Evolutionary conservation across 2,329 filamentous ascomycete species (phyloP).

Genomic region (Neofusicoccum laricinum): DNA sequence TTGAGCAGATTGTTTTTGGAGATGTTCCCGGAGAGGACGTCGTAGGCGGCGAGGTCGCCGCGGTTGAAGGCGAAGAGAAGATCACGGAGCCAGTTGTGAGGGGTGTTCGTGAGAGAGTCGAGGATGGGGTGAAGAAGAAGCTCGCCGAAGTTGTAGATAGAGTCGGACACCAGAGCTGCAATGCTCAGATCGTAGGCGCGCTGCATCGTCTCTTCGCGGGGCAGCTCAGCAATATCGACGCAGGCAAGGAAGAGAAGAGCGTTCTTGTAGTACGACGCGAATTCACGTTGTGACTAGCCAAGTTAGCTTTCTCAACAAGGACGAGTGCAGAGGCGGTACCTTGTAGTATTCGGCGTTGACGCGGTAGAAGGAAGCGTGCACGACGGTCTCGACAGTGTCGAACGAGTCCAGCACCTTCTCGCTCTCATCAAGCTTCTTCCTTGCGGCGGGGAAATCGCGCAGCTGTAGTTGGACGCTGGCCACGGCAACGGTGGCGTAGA

Average conservation of each 20-base stretch:
- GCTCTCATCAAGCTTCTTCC: slow-evolving; percentile 81
- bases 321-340: slow-evolving; percentile 34
- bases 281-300: slow-evolving; percentile 73
- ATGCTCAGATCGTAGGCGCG: slow-evolving; percentile 92
- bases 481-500: slow-evolving; percentile 88
- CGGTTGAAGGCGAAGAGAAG: slow-evolving; percentile 98
- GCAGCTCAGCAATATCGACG: slow-evolving; percentile 76
- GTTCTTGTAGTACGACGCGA: slow-evolving; percentile 95
- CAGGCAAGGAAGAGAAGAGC: slow-evolving; percentile 97
- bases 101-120: slow-evolving; percentile 71
- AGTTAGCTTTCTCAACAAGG: slow-evolving; percentile 8
- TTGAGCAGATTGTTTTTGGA: slow-evolving; percentile 74
- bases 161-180: slow-evolving; percentile 86
- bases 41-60: slow-evolving; percentile 85
- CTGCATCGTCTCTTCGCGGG: slow-evolving; percentile 69
- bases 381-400: slow-evolving; percentile 91
- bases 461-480: slow-evolving; percentile 83
- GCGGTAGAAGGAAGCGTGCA: slow-evolving; percentile 95
- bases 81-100: slow-evolving; percentile 84
- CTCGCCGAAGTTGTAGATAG: slow-evolving; percentile 99
- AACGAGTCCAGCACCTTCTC: slow-evolving; percentile 87
- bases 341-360: slow-evolving; percentile 95
- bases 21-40: slow-evolving; percentile 77
- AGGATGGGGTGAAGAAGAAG: slow-evolving; percentile 96
- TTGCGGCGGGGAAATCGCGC: slow-evolving; percentile 74